Evolutionary conservation across 2,329 filamentous ascomycete species (phyloP).

Genomic region (Calycina marina): DNA sequence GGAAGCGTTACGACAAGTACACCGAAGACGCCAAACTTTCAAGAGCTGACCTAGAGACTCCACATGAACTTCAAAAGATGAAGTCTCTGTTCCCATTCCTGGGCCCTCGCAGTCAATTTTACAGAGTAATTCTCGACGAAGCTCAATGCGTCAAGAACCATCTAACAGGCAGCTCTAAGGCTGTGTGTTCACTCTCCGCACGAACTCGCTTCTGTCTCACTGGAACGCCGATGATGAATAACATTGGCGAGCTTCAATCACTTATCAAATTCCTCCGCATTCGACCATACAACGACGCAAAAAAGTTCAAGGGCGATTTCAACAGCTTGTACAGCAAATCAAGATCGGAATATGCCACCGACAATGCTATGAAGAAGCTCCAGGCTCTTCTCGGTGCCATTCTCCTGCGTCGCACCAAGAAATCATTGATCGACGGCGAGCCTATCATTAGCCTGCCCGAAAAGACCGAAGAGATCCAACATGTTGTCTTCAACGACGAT

Average conservation of each 20-base stretch:
- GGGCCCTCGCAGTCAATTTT: constrained; percentile 45
- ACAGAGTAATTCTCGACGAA: constrained; percentile 63
- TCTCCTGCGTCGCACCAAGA: constrained; percentile 71
- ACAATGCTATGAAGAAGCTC: constrained; percentile 50
- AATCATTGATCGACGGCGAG: constrained; percentile 63
- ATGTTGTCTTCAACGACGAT: constrained; percentile 52
- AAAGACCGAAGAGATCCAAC: constrained; percentile 44
- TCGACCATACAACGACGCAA: constrained; percentile 53
- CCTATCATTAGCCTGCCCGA: constrained; percentile 57
- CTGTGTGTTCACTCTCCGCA: constrained; percentile 41
- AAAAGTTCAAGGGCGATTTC: constrained; percentile 39
- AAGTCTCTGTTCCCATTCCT: constrained; percentile 30
- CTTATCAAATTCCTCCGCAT: constrained; percentile 66
- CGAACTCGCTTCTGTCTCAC: constrained; percentile 60
- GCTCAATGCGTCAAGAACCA: constrained; percentile 72
- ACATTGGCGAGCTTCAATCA: constrained; percentile 61
- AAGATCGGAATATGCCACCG: constrained; percentile 6
- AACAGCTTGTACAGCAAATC: constrained; percentile 15
- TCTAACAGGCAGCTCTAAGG: constrained; percentile 44
- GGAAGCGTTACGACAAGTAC: constrained; percentile 44
- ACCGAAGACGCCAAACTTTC: constrained; percentile 15
- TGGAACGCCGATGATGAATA: constrained; percentile 84
- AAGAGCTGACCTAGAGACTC: constrained; percentile 12
- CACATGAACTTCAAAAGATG: constrained; percentile 25
- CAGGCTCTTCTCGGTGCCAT: constrained; percentile 66